These are phyloP conservation scores for Coemansia sp. DNA, from an alignment of 192 early-diverging fungal species.

Conservation along the genomic window DNA sequence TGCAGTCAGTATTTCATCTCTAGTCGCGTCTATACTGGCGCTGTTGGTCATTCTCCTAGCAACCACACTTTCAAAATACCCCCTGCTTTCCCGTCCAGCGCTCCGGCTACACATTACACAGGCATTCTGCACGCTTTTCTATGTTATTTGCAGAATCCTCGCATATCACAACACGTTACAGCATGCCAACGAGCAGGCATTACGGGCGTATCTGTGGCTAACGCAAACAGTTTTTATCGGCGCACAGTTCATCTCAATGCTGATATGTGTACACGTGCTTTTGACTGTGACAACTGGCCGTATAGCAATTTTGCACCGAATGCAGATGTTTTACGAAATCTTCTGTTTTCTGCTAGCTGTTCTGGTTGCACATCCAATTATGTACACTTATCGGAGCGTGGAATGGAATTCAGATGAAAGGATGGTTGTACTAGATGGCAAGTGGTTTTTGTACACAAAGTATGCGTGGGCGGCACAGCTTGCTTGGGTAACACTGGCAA, in stretches of 20 bases:
- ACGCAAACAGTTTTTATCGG: constrained; percentile 6
- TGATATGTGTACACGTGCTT: constrained; percentile 5
- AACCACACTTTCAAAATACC: not conserved
- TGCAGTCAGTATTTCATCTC: constrained; percentile 14
- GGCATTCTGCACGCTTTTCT: too few species aligned
- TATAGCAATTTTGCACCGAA: not conserved
- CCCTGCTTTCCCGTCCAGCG: not conserved
- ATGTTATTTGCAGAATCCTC: too few species aligned
- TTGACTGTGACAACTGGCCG: constrained; percentile 6
- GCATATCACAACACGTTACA: too few species aligned
- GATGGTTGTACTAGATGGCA: constrained; percentile 6
- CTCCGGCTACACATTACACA: too few species aligned
- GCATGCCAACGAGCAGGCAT: not conserved
- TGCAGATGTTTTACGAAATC: constrained; percentile 11
- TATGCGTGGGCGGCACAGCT: constrained; percentile 10
- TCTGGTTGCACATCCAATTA: constrained; percentile 16
- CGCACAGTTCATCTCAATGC: not conserved
- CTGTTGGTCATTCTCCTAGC: not conserved
- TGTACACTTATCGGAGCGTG: constrained; percentile 14
- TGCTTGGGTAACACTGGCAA: constrained; percentile 3
- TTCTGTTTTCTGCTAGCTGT: not conserved
- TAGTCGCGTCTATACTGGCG: constrained; percentile 4
- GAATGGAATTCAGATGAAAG: constrained; percentile 1
- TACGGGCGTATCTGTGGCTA: constrained; percentile 19
- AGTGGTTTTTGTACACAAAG: not conserved